phyloP scores from a whole-genome alignment of 176 grass and related monocot genomes.

The Ananas comosus region DNA sequence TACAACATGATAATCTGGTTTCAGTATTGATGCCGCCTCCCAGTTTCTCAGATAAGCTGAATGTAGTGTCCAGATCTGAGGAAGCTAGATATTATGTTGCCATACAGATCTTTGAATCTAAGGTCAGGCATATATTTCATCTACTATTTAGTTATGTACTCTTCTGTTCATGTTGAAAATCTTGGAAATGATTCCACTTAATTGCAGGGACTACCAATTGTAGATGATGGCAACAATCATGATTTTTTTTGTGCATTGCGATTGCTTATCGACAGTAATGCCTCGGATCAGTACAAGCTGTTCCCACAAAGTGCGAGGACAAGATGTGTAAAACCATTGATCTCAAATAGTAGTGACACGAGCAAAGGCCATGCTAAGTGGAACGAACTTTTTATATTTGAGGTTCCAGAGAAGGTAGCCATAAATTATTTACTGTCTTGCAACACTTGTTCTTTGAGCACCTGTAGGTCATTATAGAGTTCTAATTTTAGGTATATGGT shows the following conservation, averaged over 20 bases:
- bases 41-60: conserved; percentile 83
- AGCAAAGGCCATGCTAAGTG: conserved; percentile 48
- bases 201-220: conserved; percentile 66
- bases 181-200: background rate
- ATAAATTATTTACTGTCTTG: background rate
- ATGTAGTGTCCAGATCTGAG: conserved; percentile 50
- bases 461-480: background rate
- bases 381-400: conserved; percentile 99
- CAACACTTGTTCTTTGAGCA: background rate
- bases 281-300: conserved; percentile 80
- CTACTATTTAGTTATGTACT: background rate
- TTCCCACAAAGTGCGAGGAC: conserved; percentile 99
- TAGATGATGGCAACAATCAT: conserved; percentile 88
- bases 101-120: conserved; percentile 80
- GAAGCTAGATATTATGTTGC: conserved; percentile 92
- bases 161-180: background rate
- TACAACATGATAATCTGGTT: conserved; percentile 60
- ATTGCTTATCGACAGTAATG: conserved; percentile 65
- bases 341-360: conserved; percentile 25
- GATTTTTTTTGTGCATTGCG: conserved; percentile 94
- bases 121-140: conserved; percentile 33
- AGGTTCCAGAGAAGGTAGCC: conserved; percentile 82
- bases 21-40: conserved; percentile 74
- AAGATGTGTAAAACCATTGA: conserved; percentile 77
- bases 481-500: background rate